Conservation (phyloP, 2,329 filamentous ascomycete genomes). For the Cladophialophora bantiana region DNA sequence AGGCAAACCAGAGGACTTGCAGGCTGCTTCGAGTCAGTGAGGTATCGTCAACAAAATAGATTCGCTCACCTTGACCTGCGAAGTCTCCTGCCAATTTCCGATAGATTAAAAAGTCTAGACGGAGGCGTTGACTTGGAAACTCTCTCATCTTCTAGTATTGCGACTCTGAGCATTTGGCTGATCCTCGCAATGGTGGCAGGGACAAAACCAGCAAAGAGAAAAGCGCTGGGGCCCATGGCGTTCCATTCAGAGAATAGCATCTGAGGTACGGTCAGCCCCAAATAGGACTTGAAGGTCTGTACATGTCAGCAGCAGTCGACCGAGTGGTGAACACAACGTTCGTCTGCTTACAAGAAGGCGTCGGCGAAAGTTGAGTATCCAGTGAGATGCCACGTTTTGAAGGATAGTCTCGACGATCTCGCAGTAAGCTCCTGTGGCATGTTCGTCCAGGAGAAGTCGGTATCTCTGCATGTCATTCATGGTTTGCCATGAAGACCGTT, state of each 20-base stretch:
- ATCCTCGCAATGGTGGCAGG: slow-evolving; percentile 18
- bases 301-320: slow-evolving; percentile 6
- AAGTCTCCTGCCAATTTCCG: slow-evolving; percentile 44
- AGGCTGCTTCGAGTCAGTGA: slow-evolving; percentile 44
- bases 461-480: slow-evolving; percentile 47
- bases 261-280: slow-evolving; percentile 44
- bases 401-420: slow-evolving; percentile 15
- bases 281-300: slow-evolving; percentile 34
- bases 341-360: slow-evolving; percentile 43
- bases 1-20: slow-evolving; percentile 46
- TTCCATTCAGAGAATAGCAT: slow-evolving; percentile 49
- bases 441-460: slow-evolving; percentile 45
- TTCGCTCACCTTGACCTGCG: slow-evolving; percentile 26
- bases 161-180: slow-evolving; percentile 27
- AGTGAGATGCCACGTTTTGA: slow-evolving; percentile 26
- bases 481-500: slow-evolving; percentile 27
- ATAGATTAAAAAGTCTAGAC: slow-evolving; percentile 40
- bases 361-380: slow-evolving; percentile 27
- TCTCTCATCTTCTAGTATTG: slow-evolving; percentile 17
- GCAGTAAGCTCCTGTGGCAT: slow-evolving; percentile 26
- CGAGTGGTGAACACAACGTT: slow-evolving; percentile 18
- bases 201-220: slow-evolving; percentile 53
- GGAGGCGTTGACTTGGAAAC: slow-evolving; percentile 24
- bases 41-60: not conserved
- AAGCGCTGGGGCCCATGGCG: slow-evolving; percentile 45